Evolutionary conservation across 2,329 filamentous ascomycete genomes (phyloP), one percentile per base, ranked within the genome.

Genomic region (Aspergillus viridinutans): DNA sequence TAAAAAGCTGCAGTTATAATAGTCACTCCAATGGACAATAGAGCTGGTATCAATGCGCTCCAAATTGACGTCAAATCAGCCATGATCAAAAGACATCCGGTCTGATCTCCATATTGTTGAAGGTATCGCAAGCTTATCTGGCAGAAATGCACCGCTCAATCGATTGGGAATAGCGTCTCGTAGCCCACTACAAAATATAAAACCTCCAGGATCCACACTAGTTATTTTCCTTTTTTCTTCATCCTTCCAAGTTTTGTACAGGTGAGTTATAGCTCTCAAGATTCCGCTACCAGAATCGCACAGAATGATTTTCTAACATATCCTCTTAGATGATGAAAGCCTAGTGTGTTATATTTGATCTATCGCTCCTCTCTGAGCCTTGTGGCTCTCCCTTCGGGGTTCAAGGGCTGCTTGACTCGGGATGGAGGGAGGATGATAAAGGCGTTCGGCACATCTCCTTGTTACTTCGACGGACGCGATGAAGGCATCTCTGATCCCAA

Each of bases 171-270:
- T 72, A 71, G 69, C 55, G 61, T 45, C 4, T 26, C 20, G 10
- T 53, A 29, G 49, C 56, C 62, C 61, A 60, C 61, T 62, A 72
- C 62, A 63, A 63, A 66, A 63, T 56, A 55, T 54, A 60, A 61
- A 65, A 58, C 56, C 49, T 54, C 58, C 55, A 47, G 61, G 56
- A 56, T 54, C 42, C 38, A 67, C 68, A 67, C 6, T 14, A 25
- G n/a, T 45, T 45, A 23, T 70, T 71, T 76, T 78, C 81, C 76
- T 82, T 82, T 73, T 74, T 77, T 86, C 83, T 88, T 86, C 84
- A 93, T 91, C 92, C 91, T 96, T 97, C 92, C 92, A 91, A 90
- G 92, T 97, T 95, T 96, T 95, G 89, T 87, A 88, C 85, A 90
- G 81, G 92, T 97, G 82, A 85, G 92, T 85, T 38, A 47, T 58